Conservation (phyloP, 495 filamentous ascomycete genomes). For the Hypoxylon cercidicola region DNA sequence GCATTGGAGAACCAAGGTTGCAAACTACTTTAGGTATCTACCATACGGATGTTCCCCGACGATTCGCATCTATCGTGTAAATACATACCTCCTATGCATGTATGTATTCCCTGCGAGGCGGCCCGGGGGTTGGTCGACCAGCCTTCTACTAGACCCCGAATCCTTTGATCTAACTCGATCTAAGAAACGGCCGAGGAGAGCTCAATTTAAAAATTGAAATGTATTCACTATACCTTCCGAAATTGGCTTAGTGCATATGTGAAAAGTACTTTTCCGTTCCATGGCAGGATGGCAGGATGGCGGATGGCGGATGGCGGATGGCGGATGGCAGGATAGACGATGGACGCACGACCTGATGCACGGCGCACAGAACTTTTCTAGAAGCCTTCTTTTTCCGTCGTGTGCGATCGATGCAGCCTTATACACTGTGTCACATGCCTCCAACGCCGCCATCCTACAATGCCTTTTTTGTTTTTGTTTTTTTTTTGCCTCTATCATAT, state of each 20-base stretch:
- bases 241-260: conserved; percentile 4
- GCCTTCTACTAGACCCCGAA: conserved; percentile 5
- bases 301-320: no score
- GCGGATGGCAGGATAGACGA: no score
- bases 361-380: conserved; percentile 25
- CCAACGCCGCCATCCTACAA: no score
- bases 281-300: no score
- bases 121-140: conserved; percentile 9
- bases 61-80: neutral
- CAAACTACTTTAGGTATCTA: neutral
- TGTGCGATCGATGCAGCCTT: conserved; percentile 5
- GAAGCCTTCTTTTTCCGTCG: conserved; percentile 12
- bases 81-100: no score
- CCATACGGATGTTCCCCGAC: conserved; percentile 15
- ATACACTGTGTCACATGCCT: no score
- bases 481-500: no score
- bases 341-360: neutral
- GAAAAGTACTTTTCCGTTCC: no score
- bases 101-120: neutral
- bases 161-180: conserved; percentile 18
- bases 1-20: conserved; percentile 19
- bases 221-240: conserved; percentile 24
- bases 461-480: no score
- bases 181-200: neutral
- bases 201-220: neutral